A percentile compares a stretch with the other conserved stretches of the same genome.
These are phyloP conservation scores for Neltuma alba DNA, from an alignment of 306 rosid species.

Conservation along the genomic window DNA sequence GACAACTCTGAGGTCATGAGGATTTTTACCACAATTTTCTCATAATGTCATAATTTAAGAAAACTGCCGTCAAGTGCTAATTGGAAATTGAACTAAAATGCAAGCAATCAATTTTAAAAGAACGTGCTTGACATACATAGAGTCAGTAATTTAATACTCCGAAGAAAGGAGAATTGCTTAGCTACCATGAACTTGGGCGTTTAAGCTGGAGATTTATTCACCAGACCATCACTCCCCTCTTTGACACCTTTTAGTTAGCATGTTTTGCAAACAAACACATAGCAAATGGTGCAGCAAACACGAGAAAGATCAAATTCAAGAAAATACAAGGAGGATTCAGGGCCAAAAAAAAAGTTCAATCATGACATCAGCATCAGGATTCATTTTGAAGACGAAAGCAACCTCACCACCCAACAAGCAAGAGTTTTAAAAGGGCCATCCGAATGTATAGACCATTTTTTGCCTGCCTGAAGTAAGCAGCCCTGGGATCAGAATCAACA, in stretches of 20 bases:
- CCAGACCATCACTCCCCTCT: no score
- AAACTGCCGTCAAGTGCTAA: no score
- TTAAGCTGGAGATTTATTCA: no score
- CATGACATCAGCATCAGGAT: conserved; percentile 30
- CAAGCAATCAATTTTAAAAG: no score
- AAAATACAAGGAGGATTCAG: conserved; percentile 12
- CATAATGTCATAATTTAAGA: no score
- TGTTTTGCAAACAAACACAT: not conserved
- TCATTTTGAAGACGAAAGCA: conserved; percentile 36
- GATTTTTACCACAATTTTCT: no score
- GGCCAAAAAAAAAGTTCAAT: conserved; percentile 11
- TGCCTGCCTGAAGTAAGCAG: conserved; percentile 87
- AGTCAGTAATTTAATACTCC: no score
- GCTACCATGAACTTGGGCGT: no score
- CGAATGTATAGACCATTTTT: conserved; percentile 84
- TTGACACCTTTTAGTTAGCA: conserved; percentile 5
- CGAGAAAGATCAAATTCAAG: conserved; percentile 5
- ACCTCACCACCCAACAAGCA: conserved; percentile 75
- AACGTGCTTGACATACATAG: no score
- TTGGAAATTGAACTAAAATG: no score
- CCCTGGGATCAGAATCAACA: conserved; percentile 76
- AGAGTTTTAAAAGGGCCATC: conserved; percentile 85
- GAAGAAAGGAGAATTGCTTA: no score
- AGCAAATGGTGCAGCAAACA: conserved; percentile 7
- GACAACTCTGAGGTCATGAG: no score